Evolutionary conservation across 805 yeast species (phyloP).

Genomic region (Saturnispora silvae): DNA sequence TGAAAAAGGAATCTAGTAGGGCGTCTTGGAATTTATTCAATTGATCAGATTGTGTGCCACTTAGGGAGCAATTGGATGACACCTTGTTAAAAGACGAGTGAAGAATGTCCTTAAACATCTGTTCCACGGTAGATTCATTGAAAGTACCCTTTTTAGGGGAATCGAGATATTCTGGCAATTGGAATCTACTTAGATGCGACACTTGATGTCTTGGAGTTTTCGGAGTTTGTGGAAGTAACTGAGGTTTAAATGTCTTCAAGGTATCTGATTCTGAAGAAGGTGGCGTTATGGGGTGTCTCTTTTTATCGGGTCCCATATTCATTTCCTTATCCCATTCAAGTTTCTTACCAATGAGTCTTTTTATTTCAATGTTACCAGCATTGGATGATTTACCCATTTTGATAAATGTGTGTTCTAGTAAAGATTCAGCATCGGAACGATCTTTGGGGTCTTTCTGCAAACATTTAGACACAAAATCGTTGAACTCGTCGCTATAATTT

Average conservation of each 20-base stretch:
- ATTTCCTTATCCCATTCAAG: conserved; percentile 31
- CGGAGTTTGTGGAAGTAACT: conserved; percentile 21
- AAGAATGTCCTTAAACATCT: conserved; percentile 25
- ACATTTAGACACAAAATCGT: conserved; percentile 61
- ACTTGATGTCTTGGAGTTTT: no score
- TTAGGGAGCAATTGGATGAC: conserved; percentile 38
- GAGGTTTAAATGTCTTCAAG: conserved; percentile 10
- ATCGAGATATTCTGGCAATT: conserved; percentile 3
- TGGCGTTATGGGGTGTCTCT: conserved; percentile 2
- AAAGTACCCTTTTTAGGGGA: conserved; percentile 10
- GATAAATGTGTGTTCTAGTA: conserved; percentile 58
- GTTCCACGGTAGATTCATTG: conserved; percentile 17
- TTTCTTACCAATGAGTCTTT: conserved; percentile 33
- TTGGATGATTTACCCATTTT: conserved; percentile 28
- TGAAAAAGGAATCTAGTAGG: conserved; percentile 22
- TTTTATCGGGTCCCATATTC: background rate
- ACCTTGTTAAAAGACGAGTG: conserved; percentile 36
- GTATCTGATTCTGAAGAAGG: conserved; percentile 6
- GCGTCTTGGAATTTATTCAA: conserved; percentile 30
- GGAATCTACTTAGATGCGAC: background rate
- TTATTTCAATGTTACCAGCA: conserved; percentile 21
- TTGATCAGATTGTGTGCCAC: conserved; percentile 42
- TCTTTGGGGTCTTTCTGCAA: conserved; percentile 56
- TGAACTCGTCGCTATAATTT: conserved; percentile 33
- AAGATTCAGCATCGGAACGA: conserved; percentile 53